Percentiles rank a stretch among this genome's conserved stretches.
These are phyloP conservation scores for Clonostachys byssicola DNA, from an alignment of 2,329 filamentous ascomycete species.

Conservation along the genomic window DNA sequence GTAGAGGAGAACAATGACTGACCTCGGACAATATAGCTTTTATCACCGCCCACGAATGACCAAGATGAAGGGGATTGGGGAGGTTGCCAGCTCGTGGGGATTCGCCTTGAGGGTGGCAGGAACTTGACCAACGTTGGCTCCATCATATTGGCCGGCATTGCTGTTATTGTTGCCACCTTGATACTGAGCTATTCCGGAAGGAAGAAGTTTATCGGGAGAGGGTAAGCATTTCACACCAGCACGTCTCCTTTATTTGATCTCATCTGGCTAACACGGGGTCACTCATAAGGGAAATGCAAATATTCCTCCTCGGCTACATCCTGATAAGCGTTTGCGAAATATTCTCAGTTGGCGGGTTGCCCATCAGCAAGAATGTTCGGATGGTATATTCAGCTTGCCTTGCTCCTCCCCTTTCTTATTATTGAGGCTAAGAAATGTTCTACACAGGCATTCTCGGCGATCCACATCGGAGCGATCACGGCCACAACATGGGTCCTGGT, in stretches of 20 bases:
- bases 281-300: conserved; percentile 79
- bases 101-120: conserved; percentile 60
- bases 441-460: conserved; percentile 74
- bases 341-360: conserved; percentile 89
- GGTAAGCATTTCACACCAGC: conserved; percentile 45
- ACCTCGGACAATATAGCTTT: neutral
- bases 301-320: conserved; percentile 84
- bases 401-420: neutral
- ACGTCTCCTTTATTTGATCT: neutral
- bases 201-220: conserved; percentile 89
- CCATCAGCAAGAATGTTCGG: conserved; percentile 65
- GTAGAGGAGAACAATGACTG: neutral
- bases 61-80: conserved; percentile 52
- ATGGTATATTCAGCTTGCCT: conserved; percentile 52
- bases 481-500: conserved; percentile 88
- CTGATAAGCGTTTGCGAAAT: conserved; percentile 92
- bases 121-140: conserved; percentile 87
- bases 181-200: conserved; percentile 78
- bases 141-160: conserved; percentile 75
- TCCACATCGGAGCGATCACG: conserved; percentile 85
- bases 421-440: neutral
- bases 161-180: conserved; percentile 63
- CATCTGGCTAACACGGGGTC: neutral
- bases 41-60: conserved; percentile 15
- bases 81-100: conserved; percentile 74